phyloP scores from a whole-genome alignment of 768 basidiomycete species.

The Pisolithus tinctorius region DNA sequence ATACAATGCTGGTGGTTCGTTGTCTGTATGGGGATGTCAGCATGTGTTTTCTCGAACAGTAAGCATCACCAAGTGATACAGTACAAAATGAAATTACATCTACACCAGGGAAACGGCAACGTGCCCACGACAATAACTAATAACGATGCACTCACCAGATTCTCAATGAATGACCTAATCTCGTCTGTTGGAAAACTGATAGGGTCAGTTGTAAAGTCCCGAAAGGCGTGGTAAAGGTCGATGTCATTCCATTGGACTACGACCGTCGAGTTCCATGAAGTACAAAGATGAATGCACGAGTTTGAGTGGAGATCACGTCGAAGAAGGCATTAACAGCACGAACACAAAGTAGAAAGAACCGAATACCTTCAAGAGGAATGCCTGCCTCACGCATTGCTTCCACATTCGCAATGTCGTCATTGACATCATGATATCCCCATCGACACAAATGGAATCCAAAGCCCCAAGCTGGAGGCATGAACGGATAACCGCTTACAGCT shows the following conservation, averaged over 20 bases:
- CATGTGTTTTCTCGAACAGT: no score
- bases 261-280: no score
- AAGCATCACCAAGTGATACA: no score
- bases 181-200: slow-evolving; percentile 52
- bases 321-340: no score
- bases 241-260: slow-evolving; percentile 77
- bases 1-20: slow-evolving; percentile 26
- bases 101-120: neutral
- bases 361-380: slow-evolving; percentile 68
- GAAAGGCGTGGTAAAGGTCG: slow-evolving; percentile 60
- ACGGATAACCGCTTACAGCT: slow-evolving; percentile 57
- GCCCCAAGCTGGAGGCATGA: slow-evolving; percentile 68
- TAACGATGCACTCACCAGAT: slow-evolving; percentile 39
- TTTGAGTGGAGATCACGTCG: no score
- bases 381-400: slow-evolving; percentile 55
- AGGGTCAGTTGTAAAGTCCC: slow-evolving; percentile 67
- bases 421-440: slow-evolving; percentile 50
- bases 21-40: slow-evolving; percentile 6
- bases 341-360: neutral
- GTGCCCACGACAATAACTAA: neutral
- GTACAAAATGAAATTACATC: no score
- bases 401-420: slow-evolving; percentile 50
- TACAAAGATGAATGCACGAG: no score
- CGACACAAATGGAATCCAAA: slow-evolving; percentile 76
- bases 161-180: slow-evolving; percentile 45